Conservation (phyloP, 257 asterid genomes). For the Rehmannia glutinosa region DNA sequence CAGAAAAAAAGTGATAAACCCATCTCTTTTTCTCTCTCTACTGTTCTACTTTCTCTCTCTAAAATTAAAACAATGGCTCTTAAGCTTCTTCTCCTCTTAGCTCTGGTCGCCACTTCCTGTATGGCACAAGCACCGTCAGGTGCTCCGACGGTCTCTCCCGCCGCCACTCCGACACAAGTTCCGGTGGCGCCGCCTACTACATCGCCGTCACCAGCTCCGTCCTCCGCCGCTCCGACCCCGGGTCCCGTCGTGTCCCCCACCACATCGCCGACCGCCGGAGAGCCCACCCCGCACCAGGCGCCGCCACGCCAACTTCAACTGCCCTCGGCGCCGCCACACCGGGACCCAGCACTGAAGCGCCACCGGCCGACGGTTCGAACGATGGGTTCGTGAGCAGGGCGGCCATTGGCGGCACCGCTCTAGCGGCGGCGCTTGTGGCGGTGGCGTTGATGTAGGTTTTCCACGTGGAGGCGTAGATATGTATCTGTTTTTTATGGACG, state of each 20-base stretch:
- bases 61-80: conserved; percentile 30
- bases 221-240: conserved; percentile 36
- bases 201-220: conserved; percentile 18
- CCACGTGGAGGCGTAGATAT: conserved; percentile 36
- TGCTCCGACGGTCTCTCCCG: conserved; percentile 52
- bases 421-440: conserved; percentile 50
- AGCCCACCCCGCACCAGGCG: conserved; percentile 31
- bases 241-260: conserved; percentile 24
- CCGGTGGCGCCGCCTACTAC: conserved; percentile 36
- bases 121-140: conserved; percentile 61
- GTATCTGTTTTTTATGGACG: conserved; percentile 21
- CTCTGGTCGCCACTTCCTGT: conserved; percentile 51
- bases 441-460: conserved; percentile 48
- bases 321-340: conserved; percentile 28
- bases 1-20: neutral
- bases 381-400: conserved; percentile 43
- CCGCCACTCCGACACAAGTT: conserved; percentile 43
- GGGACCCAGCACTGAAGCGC: conserved; percentile 27
- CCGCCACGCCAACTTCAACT: conserved; percentile 9
- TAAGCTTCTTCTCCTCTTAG: conserved; percentile 43
- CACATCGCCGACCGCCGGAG: conserved; percentile 11
- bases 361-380: conserved; percentile 38
- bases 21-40: conserved; percentile 9
- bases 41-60: neutral
- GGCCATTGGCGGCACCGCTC: conserved; percentile 55